Evolutionary conservation across 2,329 filamentous ascomycete genomes (phyloP), one percentile per base, ranked within the genome.

Genomic region (Aspergillus chevalieri): DNA sequence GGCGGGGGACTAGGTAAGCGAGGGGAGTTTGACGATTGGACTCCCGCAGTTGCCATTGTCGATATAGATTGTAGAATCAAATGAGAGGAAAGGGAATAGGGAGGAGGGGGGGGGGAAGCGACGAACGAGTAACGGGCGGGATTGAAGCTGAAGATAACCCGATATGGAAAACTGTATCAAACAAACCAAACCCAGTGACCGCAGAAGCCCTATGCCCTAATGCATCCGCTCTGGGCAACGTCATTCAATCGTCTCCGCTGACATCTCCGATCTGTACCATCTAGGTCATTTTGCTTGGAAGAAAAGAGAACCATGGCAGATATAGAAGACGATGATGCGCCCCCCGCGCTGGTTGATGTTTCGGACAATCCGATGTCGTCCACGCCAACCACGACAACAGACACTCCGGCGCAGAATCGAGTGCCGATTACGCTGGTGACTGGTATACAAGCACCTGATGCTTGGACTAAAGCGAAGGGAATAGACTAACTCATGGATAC

Each of bases 1-100:
- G 93, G 93, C 51, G 93, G 93, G 52, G 93, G 93, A 70, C 90
- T 96, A 52, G 93, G 93, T 46, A 98, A 83, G 66, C 93, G 87
- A 56, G 93, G 92, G 44, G 91, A 96, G 71, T 83, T 92, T 55
- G 88, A 85, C 50, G 73, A 70, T 52, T 73, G 75, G 54, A 69
- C 68, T 55, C 65, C 68, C 52, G 66, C 64, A 52, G 77, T 72
- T 54, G 75, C 64, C 73, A 76, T 76, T 52, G 51, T 50, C 47
- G 39, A 43, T 36, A 43, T 12, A 33, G 6, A 22, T 10, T 43
- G 10, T 21, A 44, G 17, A 28, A 45, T 14, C 33, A 34, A 50
- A 45, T 19, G 7, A 51, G 30, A 12, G 19, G 12, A 45, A 12
- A 19, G 5, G n/a, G 9, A 38, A 15, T n/a, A 38, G 34, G 24